Evolutionary conservation across 345 rosid species (phyloP), one percentile per base, ranked within the genome.

Genomic region (Bruguiera parviflora): DNA sequence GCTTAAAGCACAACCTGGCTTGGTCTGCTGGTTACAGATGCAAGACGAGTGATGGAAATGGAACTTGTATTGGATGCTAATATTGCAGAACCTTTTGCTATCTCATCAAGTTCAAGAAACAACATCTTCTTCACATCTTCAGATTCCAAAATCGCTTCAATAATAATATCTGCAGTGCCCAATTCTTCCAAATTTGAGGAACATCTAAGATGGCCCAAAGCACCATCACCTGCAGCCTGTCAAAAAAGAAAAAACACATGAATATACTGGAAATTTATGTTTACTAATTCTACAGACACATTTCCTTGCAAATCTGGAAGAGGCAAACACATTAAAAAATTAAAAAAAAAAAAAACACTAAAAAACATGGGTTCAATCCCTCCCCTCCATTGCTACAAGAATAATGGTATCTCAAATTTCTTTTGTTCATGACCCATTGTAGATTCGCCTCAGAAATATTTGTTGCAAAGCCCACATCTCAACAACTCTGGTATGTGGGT

Each of bases 31-130:
- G 97, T 91, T 0, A 86, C 82, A 24, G 97, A 84, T 27, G 96
- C 96, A 53, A 94, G 78, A 67, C 95, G 92, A 72, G 97, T 89
- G 43, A 94, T 89, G 71, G 96, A 89, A 73, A 94, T 88, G 67
- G 97, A 89, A 74, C 97, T 94, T 49, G 97, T 94, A 65, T 94
- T 94, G 13, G 97, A 91, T 6, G 97, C 97, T 80, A 94, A 81
- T 61, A 94, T 84, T 15, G 92, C 84, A 67, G 90, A 82, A 58
- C 78, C 67, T 76, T 91, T 94, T 6, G 83, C 75, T 32, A 87
- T 76, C 81, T 73, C 82, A 76, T 89, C 95, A 5, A 94, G 64
- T 35, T 87, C 83, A 39, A 68, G 29, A 68, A 91, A 91, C 78
- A 91, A 75, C 69, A 76, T 86, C 77, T 83, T 89, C 88, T 94